These are phyloP conservation scores for Leersia perrieri DNA, from an alignment of 176 grass and related monocot species.

Conservation along the genomic window DNA sequence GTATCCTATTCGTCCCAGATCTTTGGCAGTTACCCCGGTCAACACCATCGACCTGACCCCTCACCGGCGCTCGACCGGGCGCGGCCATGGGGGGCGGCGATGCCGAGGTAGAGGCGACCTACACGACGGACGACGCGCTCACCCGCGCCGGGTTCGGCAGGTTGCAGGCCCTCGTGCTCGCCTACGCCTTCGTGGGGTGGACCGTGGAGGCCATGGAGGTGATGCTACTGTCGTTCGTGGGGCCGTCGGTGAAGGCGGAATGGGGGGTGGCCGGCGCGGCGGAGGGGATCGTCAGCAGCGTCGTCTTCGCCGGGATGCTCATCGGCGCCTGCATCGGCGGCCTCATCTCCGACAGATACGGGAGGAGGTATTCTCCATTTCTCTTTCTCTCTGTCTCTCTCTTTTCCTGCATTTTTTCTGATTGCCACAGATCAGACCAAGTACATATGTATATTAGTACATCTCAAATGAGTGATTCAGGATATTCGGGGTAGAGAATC, in stretches of 20 bases:
- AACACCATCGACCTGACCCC: no score
- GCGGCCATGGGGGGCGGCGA: constrained; percentile 28
- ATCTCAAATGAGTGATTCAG: not conserved
- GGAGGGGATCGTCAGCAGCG: constrained; percentile 52
- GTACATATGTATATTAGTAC: not conserved
- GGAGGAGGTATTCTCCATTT: constrained; percentile 43
- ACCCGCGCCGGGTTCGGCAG: constrained; percentile 50
- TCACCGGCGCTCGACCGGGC: not conserved
- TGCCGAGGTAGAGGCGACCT: constrained; percentile 16
- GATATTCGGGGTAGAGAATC: not conserved
- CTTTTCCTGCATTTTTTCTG: not conserved
- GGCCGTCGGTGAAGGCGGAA: constrained; percentile 43
- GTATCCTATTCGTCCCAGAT: not conserved
- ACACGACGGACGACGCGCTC: constrained; percentile 58
- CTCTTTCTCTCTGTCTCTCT: not conserved
- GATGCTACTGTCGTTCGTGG: constrained; percentile 64
- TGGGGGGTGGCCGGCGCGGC: constrained; percentile 40
- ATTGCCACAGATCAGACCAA: not conserved
- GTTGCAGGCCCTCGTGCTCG: constrained; percentile 57
- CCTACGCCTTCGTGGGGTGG: constrained; percentile 41
- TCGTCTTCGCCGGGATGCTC: constrained; percentile 57
- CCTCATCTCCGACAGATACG: constrained; percentile 48
- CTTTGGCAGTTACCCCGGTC: not conserved
- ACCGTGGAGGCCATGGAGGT: constrained; percentile 55
- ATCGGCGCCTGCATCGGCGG: constrained; percentile 45